Conservation (phyloP, 192 early-diverging fungal genomes). For the Chytriomyces hyalinus region DNA sequence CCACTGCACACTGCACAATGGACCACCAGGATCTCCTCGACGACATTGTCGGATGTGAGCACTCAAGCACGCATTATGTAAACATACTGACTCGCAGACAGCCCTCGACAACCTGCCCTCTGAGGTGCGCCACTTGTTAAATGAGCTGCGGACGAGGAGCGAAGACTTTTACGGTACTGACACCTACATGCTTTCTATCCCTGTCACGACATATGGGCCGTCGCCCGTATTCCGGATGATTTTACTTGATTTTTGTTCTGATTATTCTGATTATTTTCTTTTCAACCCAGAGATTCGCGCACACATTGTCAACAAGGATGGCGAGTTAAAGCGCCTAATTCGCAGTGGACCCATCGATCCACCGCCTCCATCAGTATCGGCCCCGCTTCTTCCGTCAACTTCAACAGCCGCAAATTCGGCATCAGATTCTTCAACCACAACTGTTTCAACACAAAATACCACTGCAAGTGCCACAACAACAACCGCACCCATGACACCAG, state of each 20-base stretch:
- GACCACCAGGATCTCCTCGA: slow-evolving; percentile 34
- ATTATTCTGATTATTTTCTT: background rate
- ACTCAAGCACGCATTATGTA: background rate
- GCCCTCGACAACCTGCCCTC: slow-evolving; percentile 34
- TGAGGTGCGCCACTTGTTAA: slow-evolving; percentile 31
- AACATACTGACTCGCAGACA: background rate
- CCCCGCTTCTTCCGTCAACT: background rate
- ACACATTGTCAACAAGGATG: slow-evolving; percentile 23
- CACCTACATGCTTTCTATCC: background rate
- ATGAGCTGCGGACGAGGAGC: slow-evolving; percentile 27
- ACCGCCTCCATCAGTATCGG: background rate
- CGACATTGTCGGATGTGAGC: slow-evolving; percentile 12
- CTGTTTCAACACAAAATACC: background rate
- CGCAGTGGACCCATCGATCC: slow-evolving; percentile 14
- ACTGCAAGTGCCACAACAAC: background rate
- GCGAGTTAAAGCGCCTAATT: slow-evolving; percentile 26
- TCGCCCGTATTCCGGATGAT: no score
- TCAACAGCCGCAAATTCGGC: background rate
- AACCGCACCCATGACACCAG: background rate
- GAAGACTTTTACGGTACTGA: slow-evolving; percentile 31
- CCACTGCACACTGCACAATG: background rate
- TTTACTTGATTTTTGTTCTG: no score
- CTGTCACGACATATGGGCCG: no score
- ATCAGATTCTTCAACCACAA: background rate
- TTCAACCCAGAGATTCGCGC: slow-evolving; percentile 22